Conservation (phyloP, 306 rosid species). For the Arachis stenosperma region DNA sequence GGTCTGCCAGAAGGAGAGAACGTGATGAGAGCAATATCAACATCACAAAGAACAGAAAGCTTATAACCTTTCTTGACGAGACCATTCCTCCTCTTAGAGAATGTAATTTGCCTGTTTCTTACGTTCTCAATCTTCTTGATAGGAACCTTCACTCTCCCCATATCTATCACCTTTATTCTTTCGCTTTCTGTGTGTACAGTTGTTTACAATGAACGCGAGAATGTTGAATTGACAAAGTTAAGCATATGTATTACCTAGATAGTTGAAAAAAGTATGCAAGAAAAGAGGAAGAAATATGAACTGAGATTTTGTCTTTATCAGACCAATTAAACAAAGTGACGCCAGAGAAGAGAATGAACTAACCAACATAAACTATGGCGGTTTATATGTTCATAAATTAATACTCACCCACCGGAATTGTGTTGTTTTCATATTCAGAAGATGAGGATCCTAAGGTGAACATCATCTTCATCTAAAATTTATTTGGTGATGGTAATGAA, state of each 20-base stretch:
- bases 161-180: too few species aligned
- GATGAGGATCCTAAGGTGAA: too few species aligned
- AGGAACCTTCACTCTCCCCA: slow-evolving; percentile 65
- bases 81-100: slow-evolving; percentile 78
- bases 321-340: slow-evolving; percentile 50
- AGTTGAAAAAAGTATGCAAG: slow-evolving; percentile 4
- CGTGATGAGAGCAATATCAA: slow-evolving; percentile 73
- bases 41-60: slow-evolving; percentile 81
- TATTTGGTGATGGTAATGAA: too few species aligned
- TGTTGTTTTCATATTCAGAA: too few species aligned
- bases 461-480: too few species aligned
- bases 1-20: slow-evolving; percentile 60
- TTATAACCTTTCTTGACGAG: slow-evolving; percentile 76
- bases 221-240: too few species aligned
- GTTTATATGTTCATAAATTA: slow-evolving; percentile 25
- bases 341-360: slow-evolving; percentile 1
- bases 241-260: too few species aligned
- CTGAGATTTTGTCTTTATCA: slow-evolving; percentile 42
- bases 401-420: too few species aligned
- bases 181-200: too few species aligned
- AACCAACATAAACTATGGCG: slow-evolving; percentile 19
- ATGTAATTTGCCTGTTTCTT: slow-evolving; percentile 75
- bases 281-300: slow-evolving; percentile 14
- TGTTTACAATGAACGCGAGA: too few species aligned
- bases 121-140: slow-evolving; percentile 68